Base-by-base conservation (phyloP, 1,139 yeast species). In the Diutina neorugosa region DNA sequence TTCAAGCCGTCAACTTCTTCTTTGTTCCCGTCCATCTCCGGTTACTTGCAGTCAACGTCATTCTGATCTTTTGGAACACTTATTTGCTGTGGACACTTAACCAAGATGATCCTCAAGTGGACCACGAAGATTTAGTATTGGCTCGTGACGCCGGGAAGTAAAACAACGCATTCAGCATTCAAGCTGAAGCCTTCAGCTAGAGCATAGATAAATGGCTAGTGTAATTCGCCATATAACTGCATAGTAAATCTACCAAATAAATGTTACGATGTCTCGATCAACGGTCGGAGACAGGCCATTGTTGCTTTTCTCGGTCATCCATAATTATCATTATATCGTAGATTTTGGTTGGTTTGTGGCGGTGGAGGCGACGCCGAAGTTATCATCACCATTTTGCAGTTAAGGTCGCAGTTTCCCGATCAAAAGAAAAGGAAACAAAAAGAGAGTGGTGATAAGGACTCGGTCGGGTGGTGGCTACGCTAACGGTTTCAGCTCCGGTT, bases 11-110 rank as follows among this genome's bases (percentile, higher is more conserved):
- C 55, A 91, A 91, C 65, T 87, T 91, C 62, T 74, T 79, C 51
- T 61, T 85, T 14, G 77, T 87, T 4, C 96, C 96, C 0, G 78
- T 83, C 2, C 81, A 81, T 49, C 79, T 78, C 60, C 76, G 96
- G 44, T 68, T 90, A 54, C 61, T 86, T 51, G 74, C 82, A 4
- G 96, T 86, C 43, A 88, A 89, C 61, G 58, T 82, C 2, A 76
- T 87, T 23, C 81, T 94, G 53, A 80, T 90, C 37, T 82, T 85
- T 4, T 91, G 97, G 97, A 91, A 90, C 64, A 81, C 93, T 19
- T 89, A 34, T 25, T 8, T 51, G 4, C 49, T 43, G 49, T 37
- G 27, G 47, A 31, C 37, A n/a, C 37, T 31, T n/a, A 31, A 31
- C 37, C n/a, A 11, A n/a, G n/a, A 11, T 4, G 37, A 31, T n/a